Evolutionary conservation across 257 asterid species (phyloP).

Genomic region (Jaltomata sinuosa): DNA sequence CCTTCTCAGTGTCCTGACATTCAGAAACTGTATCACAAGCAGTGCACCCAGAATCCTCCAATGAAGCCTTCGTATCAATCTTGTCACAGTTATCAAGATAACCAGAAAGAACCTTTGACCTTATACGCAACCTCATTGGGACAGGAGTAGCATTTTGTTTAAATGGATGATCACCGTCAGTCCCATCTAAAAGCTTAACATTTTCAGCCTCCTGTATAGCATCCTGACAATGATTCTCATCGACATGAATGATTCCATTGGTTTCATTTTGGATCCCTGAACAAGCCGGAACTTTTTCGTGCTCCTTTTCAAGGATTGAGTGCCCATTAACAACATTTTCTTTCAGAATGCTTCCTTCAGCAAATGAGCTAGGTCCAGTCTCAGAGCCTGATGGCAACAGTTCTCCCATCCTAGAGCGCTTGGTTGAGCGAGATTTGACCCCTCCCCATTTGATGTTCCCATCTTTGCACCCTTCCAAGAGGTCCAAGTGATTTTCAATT

Average conservation of each 20-base stretch:
- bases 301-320: constrained; percentile 21
- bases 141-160: constrained; percentile 31
- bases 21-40: constrained; percentile 15
- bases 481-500: constrained; percentile 34
- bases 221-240: constrained; percentile 17
- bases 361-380: constrained; percentile 31
- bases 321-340: constrained; percentile 35
- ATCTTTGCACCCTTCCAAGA: constrained; percentile 66
- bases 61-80: constrained; percentile 17
- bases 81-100: constrained; percentile 29
- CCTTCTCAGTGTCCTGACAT: constrained; percentile 13
- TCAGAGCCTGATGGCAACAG: constrained; percentile 26
- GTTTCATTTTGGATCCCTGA: constrained; percentile 28
- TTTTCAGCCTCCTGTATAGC: constrained; percentile 22
- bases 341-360: constrained; percentile 22
- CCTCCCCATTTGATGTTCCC: constrained; percentile 86
- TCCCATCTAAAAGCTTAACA: constrained; percentile 19
- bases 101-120: constrained; percentile 36
- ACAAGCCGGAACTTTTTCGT: constrained; percentile 14
- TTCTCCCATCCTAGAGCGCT: constrained; percentile 62
- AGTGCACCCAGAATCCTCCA: constrained; percentile 23
- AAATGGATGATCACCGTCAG: constrained; percentile 17
- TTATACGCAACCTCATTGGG: constrained; percentile 62
- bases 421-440: constrained; percentile 69
- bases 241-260: constrained; percentile 19